Evolutionary conservation across 2,329 filamentous ascomycete species (phyloP).

Genomic region (Aspergillus quadricinctus): DNA sequence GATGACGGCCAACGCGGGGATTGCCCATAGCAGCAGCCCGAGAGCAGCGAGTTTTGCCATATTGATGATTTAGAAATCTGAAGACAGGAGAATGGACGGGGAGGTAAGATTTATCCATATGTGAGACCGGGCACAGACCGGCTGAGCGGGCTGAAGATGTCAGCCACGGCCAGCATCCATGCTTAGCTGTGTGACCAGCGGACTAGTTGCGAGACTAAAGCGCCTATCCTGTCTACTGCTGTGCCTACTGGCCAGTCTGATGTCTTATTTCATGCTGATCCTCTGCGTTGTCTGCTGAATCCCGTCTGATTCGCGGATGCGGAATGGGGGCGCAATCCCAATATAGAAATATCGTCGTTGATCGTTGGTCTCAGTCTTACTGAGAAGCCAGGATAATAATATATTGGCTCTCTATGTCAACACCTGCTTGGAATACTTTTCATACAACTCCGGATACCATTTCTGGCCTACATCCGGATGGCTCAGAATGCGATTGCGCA

Average conservation of each 20-base stretch:
- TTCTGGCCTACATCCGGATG: conserved; percentile 33
- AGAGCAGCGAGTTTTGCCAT: background rate
- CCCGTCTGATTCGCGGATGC: background rate
- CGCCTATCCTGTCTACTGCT: background rate
- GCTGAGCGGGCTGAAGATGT: background rate
- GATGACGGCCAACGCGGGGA: background rate
- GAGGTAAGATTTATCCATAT: background rate
- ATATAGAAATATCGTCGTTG: background rate
- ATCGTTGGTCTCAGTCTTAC: too few species aligned
- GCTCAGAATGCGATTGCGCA: conserved; percentile 34
- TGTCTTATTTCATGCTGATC: background rate
- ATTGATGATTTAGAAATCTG: background rate
- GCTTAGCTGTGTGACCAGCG: background rate
- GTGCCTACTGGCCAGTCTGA: background rate
- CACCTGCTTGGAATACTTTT: conserved; percentile 23
- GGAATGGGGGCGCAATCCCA: background rate
- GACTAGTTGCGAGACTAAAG: background rate
- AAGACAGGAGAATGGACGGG: background rate
- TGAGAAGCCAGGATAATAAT: background rate
- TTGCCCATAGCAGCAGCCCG: background rate
- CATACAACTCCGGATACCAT: conserved; percentile 34
- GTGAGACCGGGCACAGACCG: background rate
- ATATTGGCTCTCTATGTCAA: conserved; percentile 2
- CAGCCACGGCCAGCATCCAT: background rate
- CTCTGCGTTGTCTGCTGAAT: background rate